Evolutionary conservation across 1,284 basidiomycete genomes (phyloP), one percentile per base, ranked within the genome.

Genomic region (Bondarzewia mesenterica): DNA sequence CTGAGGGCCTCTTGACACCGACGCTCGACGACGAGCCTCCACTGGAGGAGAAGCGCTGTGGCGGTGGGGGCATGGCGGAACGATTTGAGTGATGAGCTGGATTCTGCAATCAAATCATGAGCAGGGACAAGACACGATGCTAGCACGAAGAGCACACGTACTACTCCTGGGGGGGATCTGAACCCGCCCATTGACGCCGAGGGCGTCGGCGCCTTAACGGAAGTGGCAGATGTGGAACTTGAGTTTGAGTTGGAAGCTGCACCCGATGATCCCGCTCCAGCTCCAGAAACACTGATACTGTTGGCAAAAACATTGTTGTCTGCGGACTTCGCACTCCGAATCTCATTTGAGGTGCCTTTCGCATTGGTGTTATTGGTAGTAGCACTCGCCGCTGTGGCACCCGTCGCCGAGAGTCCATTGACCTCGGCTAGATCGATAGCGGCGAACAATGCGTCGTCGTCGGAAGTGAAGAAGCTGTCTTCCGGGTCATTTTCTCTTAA

Each of bases 401-500:
- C 16, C 3, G 38, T 8, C 5, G 16, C n/a, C 6, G 16, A 40
- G 16, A 42, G 25, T 12, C 16, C 41, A 27, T 27, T 36, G 18
- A 46, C 27, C 8, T 20, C 44, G 23, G 53, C 42, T n/a, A 46
- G 14, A 27, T 53, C 50, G 43, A 83, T 67, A 7, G 69, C 64
- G 21, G 80, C 80, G 35, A 80, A 66, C 52, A 84, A 73, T 4
- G 71, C 78, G 48, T 78, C 82, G 45, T 85, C 84, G 32, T 86
- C 80, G 0, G 78, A 81, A 42, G 66, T 64, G 55, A 82, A 73
- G 15, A 74, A 82, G 0, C 68, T 70, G 16, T 81, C 78, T 5
- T 25, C 26, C 7, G 37, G 18, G 27, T 44, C 43, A 32, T 18
- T 27, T 21, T 42, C 35, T 18, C 46, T 29, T 23, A 15, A 10